These are phyloP conservation scores for Haplographium delicatum DNA, from an alignment of 495 filamentous ascomycete species.

Conservation along the genomic window DNA sequence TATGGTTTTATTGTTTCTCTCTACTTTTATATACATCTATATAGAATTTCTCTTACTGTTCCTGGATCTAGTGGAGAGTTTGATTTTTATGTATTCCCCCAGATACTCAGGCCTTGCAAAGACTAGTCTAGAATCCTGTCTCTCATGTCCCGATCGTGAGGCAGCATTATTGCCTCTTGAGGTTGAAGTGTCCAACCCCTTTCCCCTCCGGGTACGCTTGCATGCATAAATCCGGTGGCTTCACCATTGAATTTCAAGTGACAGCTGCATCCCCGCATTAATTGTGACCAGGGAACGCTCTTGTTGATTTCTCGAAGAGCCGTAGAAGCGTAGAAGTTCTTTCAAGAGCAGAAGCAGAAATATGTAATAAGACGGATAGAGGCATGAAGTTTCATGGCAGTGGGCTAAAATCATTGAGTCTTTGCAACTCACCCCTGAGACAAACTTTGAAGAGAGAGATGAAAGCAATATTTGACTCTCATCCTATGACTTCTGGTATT, in stretches of 20 bases:
- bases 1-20: neutral
- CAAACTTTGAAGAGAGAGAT: conserved; percentile 20
- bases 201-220: conserved; percentile 11
- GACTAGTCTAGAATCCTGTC: conserved; percentile 1
- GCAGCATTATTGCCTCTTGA: neutral
- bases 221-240: conserved; percentile 16
- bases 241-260: conserved; percentile 24
- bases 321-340: conserved; percentile 24
- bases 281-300: conserved; percentile 27
- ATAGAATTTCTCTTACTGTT: neutral
- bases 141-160: neutral
- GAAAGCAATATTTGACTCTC: conserved; percentile 31
- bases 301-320: conserved; percentile 23
- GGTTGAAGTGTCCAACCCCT: neutral
- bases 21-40: neutral
- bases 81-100: neutral
- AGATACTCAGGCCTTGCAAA: neutral
- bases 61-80: neutral
- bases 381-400: conserved; percentile 14
- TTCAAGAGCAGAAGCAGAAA: conserved; percentile 19
- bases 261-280: conserved; percentile 34
- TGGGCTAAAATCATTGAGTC: conserved; percentile 4
- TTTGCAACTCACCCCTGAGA: conserved; percentile 18
- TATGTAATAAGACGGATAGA: conserved; percentile 19
- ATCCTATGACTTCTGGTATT: neutral